These are phyloP conservation scores for Coccinonectria pachysandricola DNA, from an alignment of 2,329 filamentous ascomycete genomes.

Conservation along the genomic window DNA sequence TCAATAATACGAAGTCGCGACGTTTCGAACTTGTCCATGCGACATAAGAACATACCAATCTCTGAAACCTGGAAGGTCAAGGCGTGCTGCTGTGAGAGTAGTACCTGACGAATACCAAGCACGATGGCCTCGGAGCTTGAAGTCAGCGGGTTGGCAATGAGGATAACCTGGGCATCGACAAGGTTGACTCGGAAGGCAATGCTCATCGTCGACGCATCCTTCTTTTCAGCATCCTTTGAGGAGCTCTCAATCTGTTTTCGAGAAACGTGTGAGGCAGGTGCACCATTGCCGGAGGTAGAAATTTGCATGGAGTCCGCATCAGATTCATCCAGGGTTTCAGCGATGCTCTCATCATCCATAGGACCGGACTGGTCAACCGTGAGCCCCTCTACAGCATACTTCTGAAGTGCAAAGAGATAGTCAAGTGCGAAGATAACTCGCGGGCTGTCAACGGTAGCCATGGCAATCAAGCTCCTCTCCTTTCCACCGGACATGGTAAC, in stretches of 20 bases:
- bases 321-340: constrained; percentile 48
- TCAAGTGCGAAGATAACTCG: constrained; percentile 91
- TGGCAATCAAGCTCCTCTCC: constrained; percentile 73
- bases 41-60: constrained; percentile 95
- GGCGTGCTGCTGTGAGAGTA: constrained; percentile 88
- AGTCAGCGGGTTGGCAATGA: constrained; percentile 89
- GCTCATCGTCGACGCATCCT: constrained; percentile 42
- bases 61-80: constrained; percentile 88
- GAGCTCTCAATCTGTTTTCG: constrained; percentile 12
- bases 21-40: constrained; percentile 95
- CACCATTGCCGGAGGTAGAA: constrained; percentile 29
- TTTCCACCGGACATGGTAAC: constrained; percentile 81
- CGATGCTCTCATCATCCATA: constrained; percentile 40
- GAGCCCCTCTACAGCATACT: constrained; percentile 66
- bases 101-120: constrained; percentile 82
- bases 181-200: constrained; percentile 87
- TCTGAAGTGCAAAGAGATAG: constrained; percentile 83
- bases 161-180: constrained; percentile 90
- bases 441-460: constrained; percentile 90
- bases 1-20: constrained; percentile 86
- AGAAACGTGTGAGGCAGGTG: constrained; percentile 18
- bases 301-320: constrained; percentile 49
- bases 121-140: constrained; percentile 92
- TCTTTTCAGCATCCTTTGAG: constrained; percentile 8
- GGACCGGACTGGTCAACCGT: constrained; percentile 46